Percentiles rank a stretch among this genome's conserved stretches.
phyloP scores from a whole-genome alignment of 768 basidiomycete genomes.

The Suillus discolor region DNA sequence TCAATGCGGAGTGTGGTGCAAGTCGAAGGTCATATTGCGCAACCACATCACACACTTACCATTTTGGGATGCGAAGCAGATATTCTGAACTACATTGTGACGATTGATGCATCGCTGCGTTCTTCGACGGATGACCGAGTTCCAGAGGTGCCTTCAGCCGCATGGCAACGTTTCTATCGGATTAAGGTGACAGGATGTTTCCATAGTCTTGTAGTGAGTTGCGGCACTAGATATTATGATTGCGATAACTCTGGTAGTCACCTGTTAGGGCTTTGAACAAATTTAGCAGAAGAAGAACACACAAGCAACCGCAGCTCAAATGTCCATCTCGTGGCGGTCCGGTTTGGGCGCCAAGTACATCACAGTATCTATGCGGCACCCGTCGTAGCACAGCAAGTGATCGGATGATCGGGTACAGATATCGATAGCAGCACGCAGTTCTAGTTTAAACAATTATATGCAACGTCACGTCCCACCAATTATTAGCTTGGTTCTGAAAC shows the following conservation, averaged over 20 bases:
- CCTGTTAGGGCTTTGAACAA: background rate
- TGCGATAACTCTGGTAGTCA: background rate
- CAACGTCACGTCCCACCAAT: conserved; percentile 10
- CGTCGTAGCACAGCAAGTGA: background rate
- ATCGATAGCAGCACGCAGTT: background rate
- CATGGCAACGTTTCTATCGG: background rate
- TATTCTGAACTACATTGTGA: background rate
- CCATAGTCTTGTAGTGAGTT: background rate
- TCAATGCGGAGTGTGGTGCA: conserved; percentile 13
- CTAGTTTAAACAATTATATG: conserved; percentile 5
- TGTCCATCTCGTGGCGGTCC: background rate
- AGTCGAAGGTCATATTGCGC: conserved; percentile 20
- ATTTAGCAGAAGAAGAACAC: conserved; percentile 1
- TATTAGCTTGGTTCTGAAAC: conserved; percentile 63
- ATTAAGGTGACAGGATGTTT: background rate
- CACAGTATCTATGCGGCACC: background rate
- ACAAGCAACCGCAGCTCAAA: background rate
- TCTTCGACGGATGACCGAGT: background rate
- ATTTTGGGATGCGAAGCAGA: conserved; percentile 10
- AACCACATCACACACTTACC: conserved; percentile 17
- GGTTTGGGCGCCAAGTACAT: background rate
- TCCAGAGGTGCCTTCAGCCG: background rate
- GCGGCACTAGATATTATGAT: background rate
- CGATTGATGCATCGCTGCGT: background rate
- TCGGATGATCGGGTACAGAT: background rate